Conservation (phyloP, 805 yeast genomes). For the Cyberlindnera amylophila region DNA sequence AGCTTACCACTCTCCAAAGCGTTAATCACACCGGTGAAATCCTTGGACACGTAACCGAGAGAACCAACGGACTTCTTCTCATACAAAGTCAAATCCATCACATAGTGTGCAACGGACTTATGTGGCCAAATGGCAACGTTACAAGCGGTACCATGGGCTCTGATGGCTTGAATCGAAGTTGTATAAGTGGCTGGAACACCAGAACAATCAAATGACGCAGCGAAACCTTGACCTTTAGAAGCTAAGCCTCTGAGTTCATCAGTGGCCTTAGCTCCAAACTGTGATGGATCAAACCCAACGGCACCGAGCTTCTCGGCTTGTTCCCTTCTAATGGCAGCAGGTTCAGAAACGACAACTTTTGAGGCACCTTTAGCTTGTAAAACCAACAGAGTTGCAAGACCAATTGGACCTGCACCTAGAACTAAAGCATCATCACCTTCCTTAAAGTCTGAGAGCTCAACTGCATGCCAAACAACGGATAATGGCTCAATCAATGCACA, state of each 20-base stretch:
- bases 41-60: constrained; percentile 54
- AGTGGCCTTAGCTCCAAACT: constrained; percentile 33
- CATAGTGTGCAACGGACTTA: constrained; percentile 43
- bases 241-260: constrained; percentile 35
- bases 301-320: constrained; percentile 47
- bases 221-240: constrained; percentile 43
- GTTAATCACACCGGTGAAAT: constrained; percentile 52
- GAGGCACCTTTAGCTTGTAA: constrained; percentile 43
- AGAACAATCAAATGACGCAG: constrained; percentile 50
- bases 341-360: constrained; percentile 47
- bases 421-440: constrained; percentile 45
- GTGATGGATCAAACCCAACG: constrained; percentile 45
- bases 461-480: constrained; percentile 60
- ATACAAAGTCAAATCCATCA: constrained; percentile 51
- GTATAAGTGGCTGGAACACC: constrained; percentile 52
- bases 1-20: constrained; percentile 48
- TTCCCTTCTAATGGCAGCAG: constrained; percentile 45
- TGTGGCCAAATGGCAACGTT: constrained; percentile 67
- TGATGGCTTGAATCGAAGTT: constrained; percentile 46
- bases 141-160: constrained; percentile 53
- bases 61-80: constrained; percentile 59
- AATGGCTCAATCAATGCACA: constrained; percentile 58
- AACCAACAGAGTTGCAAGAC: constrained; percentile 46
- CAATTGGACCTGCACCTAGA: constrained; percentile 56
- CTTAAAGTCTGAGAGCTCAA: constrained; percentile 35